A percentile compares a stretch with the other conserved stretches of the same genome.
phyloP scores from a whole-genome alignment of 257 asterid genomes.

The Salvia splendens region DNA sequence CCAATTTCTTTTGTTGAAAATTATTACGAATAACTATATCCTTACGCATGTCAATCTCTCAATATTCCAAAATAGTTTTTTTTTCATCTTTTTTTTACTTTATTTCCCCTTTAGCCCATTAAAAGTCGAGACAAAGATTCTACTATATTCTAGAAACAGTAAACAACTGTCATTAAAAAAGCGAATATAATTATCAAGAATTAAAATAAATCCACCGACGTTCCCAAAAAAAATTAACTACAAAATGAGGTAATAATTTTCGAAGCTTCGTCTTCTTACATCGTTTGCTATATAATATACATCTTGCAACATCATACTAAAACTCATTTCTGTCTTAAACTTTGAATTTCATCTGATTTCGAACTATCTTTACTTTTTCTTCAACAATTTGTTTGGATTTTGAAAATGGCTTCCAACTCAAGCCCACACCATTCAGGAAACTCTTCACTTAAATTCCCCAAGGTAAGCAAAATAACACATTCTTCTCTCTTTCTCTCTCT shows the following conservation, averaged over 20 bases:
- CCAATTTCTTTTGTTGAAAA: neutral
- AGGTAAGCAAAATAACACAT: slow-evolving; percentile 17
- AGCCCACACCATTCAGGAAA: slow-evolving; percentile 46
- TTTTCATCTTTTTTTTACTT: neutral
- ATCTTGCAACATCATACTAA: neutral
- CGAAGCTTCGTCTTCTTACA: neutral
- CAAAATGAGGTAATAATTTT: neutral
- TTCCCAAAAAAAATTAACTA: neutral
- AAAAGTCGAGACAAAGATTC: neutral
- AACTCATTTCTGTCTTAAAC: neutral
- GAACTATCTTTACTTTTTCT: neutral
- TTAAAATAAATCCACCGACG: neutral
- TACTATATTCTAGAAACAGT: neutral
- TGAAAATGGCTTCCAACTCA: slow-evolving; percentile 35
- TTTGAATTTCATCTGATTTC: neutral
- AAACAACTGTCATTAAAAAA: neutral
- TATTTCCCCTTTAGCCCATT: neutral
- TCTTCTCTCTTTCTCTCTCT: neutral
- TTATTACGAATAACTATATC: neutral
- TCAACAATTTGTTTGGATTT: neutral
- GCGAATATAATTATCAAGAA: neutral
- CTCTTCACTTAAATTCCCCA: neutral
- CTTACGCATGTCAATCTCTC: neutral
- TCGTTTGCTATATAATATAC: too few relatives aligned
- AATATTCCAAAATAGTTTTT: neutral